Percentiles rank a stretch among this genome's conserved stretches.
Conservation (phyloP, 495 filamentous ascomycete genomes). For the Xylaria cubensis region DNA sequence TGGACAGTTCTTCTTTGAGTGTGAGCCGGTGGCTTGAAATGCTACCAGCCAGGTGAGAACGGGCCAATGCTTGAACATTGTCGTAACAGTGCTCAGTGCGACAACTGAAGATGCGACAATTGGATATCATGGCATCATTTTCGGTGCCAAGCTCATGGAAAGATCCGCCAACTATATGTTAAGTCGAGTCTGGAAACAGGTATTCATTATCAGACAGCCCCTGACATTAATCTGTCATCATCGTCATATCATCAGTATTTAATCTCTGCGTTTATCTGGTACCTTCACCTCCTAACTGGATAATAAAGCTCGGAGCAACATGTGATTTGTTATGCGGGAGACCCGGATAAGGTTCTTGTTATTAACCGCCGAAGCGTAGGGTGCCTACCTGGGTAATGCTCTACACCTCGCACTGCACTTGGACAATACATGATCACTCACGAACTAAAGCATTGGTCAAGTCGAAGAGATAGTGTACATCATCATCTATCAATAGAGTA, state of each 20-base stretch:
- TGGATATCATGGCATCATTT: neutral
- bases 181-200: neutral
- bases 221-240: neutral
- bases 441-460: too few relatives aligned
- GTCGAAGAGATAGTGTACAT: neutral
- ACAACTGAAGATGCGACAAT: neutral
- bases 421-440: neutral
- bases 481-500: neutral
- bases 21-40: neutral
- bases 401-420: neutral
- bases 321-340: neutral
- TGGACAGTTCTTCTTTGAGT: constrained; percentile 51
- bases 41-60: constrained; percentile 3
- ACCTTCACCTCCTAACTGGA: neutral
- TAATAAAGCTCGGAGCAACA: neutral
- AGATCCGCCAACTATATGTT: neutral
- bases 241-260: neutral
- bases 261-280: neutral
- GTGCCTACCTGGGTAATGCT: neutral
- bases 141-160: neutral
- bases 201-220: neutral
- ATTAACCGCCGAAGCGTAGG: constrained; percentile 10
- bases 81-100: neutral
- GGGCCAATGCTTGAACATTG: neutral
- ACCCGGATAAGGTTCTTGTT: neutral